phyloP scores from a whole-genome alignment of 345 rosid genomes.

The Citrus glauca region DNA sequence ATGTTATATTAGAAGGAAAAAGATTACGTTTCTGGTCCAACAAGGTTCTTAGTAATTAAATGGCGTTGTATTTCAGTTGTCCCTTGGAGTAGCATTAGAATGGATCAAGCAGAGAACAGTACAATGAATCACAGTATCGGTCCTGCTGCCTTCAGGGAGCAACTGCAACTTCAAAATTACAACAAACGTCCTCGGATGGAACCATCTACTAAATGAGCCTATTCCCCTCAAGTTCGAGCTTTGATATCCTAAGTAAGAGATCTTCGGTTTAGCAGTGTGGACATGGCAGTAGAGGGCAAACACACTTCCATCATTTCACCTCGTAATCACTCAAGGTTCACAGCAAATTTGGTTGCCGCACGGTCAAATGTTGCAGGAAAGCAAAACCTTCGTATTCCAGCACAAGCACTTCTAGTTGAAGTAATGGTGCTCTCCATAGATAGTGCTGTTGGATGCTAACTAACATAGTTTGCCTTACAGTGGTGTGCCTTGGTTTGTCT shows the following conservation, averaged over 20 bases:
- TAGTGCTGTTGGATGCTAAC: too few species aligned
- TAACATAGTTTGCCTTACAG: too few species aligned
- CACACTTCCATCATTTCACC: not conserved
- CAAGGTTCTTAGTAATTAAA: not conserved
- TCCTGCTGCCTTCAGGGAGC: not conserved
- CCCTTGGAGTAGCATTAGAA: not conserved
- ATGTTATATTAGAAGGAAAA: not conserved
- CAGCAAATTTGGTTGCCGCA: not conserved
- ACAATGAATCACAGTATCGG: not conserved
- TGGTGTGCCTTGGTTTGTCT: too few species aligned
- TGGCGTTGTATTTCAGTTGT: not conserved
- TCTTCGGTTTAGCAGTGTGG: not conserved
- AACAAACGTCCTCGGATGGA: constrained; percentile 21
- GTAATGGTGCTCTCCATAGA: too few species aligned
- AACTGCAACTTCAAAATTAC: not conserved
- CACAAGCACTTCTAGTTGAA: not conserved
- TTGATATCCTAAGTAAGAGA: not conserved
- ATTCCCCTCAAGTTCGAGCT: not conserved
- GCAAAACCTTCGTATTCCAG: not conserved
- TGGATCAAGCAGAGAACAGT: not conserved
- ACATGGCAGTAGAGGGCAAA: not conserved
- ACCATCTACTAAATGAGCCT: not conserved
- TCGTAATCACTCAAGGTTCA: not conserved
- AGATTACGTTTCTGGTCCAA: not conserved
- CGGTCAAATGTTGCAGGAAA: not conserved